phyloP scores from a whole-genome alignment of 2,329 filamentous ascomycete genomes.

The Talaromyces sp. region DNA sequence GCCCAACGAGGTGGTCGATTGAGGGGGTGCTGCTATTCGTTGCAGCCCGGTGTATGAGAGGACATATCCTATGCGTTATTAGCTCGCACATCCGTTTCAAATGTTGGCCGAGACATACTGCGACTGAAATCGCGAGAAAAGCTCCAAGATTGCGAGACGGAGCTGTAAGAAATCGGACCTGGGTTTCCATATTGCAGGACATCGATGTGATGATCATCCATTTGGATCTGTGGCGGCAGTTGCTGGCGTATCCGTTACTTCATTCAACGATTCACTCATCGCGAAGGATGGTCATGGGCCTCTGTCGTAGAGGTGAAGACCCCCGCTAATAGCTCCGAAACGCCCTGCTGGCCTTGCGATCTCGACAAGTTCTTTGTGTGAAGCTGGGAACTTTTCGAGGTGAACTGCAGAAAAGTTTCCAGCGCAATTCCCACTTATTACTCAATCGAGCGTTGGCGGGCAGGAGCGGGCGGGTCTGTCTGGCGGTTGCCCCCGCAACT shows the following conservation, averaged over 20 bases:
- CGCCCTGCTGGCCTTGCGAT: background rate
- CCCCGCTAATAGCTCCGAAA: background rate
- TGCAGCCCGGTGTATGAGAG: slow-evolving; percentile 28
- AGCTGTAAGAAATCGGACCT: slow-evolving; percentile 46
- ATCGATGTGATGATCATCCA: slow-evolving; percentile 47
- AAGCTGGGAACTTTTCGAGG: background rate
- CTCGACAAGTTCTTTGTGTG: background rate
- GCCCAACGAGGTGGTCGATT: slow-evolving; percentile 4
- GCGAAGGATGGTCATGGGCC: background rate
- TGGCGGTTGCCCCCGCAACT: slow-evolving; percentile 18
- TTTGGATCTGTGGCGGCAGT: slow-evolving; percentile 34
- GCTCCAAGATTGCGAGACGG: slow-evolving; percentile 44
- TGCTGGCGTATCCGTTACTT: slow-evolving; percentile 1
- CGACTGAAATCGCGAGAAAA: slow-evolving; percentile 36
- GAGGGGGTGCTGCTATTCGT: slow-evolving; percentile 20
- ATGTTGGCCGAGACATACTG: slow-evolving; percentile 14
- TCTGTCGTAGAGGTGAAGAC: background rate
- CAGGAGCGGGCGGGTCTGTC: background rate
- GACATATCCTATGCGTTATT: slow-evolving; percentile 1
- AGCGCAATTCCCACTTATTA: background rate
- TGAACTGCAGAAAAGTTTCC: background rate
- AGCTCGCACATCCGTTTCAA: background rate
- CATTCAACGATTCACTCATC: slow-evolving; percentile 3
- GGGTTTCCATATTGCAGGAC: slow-evolving; percentile 55
- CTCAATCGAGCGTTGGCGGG: slow-evolving; percentile 14